Evolutionary conservation across 2,329 filamentous ascomycete species (phyloP).

Genomic region (Chaetothyriales sp.): DNA sequence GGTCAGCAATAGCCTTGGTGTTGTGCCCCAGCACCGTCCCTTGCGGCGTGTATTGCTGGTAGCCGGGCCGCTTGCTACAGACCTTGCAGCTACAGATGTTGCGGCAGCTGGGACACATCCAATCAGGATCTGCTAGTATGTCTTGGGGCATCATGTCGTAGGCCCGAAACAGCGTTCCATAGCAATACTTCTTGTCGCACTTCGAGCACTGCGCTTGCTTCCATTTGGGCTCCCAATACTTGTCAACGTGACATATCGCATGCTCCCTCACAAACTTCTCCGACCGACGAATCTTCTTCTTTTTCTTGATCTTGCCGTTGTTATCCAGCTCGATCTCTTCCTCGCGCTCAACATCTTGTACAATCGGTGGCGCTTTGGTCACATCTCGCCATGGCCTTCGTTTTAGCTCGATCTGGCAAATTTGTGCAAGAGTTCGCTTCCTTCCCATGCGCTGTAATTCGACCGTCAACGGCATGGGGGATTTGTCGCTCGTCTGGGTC

Average conservation of each 20-base stretch:
- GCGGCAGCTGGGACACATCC: constrained; percentile 79
- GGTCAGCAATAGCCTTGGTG: constrained; percentile 78
- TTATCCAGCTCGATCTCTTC: constrained; percentile 38
- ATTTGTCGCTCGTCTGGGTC: constrained; percentile 51
- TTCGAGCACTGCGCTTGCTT: constrained; percentile 68
- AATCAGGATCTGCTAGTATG: constrained; percentile 65
- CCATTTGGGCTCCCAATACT: constrained; percentile 66
- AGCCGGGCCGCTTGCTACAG: constrained; percentile 57
- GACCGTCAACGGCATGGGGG: constrained; percentile 56
- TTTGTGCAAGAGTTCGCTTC: constrained; percentile 72
- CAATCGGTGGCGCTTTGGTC: constrained; percentile 40
- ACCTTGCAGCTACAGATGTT: constrained; percentile 75
- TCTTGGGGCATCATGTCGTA: constrained; percentile 80
- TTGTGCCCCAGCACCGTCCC: constrained; percentile 82
- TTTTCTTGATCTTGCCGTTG: constrained; percentile 52
- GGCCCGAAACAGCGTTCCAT: constrained; percentile 79
- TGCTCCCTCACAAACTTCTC: constrained; percentile 38
- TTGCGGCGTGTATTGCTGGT: constrained; percentile 70
- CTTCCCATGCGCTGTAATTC: constrained; percentile 48
- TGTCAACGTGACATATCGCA: constrained; percentile 67
- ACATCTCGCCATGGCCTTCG: constrained; percentile 72
- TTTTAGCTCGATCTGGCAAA: constrained; percentile 83
- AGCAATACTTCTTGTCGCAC: constrained; percentile 73
- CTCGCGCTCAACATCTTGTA: constrained; percentile 29
- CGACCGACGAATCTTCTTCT: constrained; percentile 42